Base-by-base conservation (phyloP, 139 green algal genomes). In the Chlorella sp. region DNA sequence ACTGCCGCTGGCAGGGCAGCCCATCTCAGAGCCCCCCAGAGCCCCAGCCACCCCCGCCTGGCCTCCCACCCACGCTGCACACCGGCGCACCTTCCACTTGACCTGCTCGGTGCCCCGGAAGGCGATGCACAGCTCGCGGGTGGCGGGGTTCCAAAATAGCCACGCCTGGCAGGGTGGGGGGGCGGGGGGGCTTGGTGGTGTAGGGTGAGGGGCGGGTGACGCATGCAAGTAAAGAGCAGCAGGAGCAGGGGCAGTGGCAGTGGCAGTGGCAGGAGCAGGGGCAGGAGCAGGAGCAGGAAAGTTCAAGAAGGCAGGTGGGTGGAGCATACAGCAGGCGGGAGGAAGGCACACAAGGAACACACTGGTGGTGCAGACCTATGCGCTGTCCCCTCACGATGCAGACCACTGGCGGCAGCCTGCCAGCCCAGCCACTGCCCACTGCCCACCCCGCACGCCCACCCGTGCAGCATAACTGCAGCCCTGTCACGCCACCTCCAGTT, bases 21-120 rank as follows among this genome's bases (percentile, higher is more conserved):
- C 48, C 48, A 57, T 57, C 5, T 57, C 48, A 16, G 48, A 57
- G 48, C 9, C 9, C 48, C 48, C 9, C 48, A 16, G 48, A 57
- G 48, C 9, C 9, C 48, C 48, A n/a, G n/a, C n/a, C 9, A 9
- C 48, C 48, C 5, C 48, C 48, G 48, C 48, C 48, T 57, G 48
- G 48, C 48, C 48, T 57, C 48, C 48, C 48, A 57, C 48, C 48
- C 48, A 57, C 5, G 48, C n/a, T n/a, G 39, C 77, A 5, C n/a
- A 42, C 24, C 57, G 2, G 34, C 83, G 22, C 40, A 83, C 85
- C 85, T 96, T 90, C 93, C 94, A 96, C 90, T 96, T 96, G 75
- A 93, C 90, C 93, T 97, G 93, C 92, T 98, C 95, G 0, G 96
- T 98, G 81, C 96, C 96, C 21, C 96, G 91, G 95, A 97, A 98